Evolutionary conservation across 2,329 filamentous ascomycete genomes (phyloP).

Genomic region (Pezicula radicicola): DNA sequence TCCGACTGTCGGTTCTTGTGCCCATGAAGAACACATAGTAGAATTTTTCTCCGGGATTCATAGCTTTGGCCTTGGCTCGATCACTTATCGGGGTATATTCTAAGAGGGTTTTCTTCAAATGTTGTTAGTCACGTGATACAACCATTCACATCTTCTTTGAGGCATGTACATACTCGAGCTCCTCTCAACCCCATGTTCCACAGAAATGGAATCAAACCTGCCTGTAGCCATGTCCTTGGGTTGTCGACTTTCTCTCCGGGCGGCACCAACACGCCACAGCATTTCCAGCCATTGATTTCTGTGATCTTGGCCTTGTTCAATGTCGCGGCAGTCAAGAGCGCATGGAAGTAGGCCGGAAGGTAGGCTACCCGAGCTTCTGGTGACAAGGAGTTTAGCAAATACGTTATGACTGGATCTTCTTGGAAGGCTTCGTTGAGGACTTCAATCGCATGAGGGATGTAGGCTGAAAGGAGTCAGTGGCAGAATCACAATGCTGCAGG

Average conservation of each 20-base stretch:
- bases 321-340: slow-evolving; percentile 13
- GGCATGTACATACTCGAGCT: neutral
- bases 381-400: neutral
- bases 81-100: slow-evolving; percentile 11
- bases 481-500: too few species aligned
- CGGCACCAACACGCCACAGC: slow-evolving; percentile 12
- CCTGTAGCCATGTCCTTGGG: slow-evolving; percentile 11
- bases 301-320: slow-evolving; percentile 14
- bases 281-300: slow-evolving; percentile 13
- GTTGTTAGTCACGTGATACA: neutral
- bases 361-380: slow-evolving; percentile 3
- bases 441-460: neutral
- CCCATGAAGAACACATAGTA: slow-evolving; percentile 20
- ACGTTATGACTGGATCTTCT: neutral
- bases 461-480: neutral
- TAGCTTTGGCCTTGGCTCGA: slow-evolving; percentile 5
- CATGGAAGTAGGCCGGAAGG: slow-evolving; percentile 12
- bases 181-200: slow-evolving; percentile 16
- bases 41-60: slow-evolving; percentile 5
- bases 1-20: slow-evolving; percentile 4
- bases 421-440: neutral
- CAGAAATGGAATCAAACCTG: slow-evolving; percentile 13
- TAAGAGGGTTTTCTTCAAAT: slow-evolving; percentile 11
- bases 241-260: slow-evolving; percentile 14
- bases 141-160: too few species aligned